A percentile compares a stretch with the other conserved stretches of the same genome.
Evolutionary conservation across 345 rosid species (phyloP).

Genomic region (Eutrema heterophyllum): DNA sequence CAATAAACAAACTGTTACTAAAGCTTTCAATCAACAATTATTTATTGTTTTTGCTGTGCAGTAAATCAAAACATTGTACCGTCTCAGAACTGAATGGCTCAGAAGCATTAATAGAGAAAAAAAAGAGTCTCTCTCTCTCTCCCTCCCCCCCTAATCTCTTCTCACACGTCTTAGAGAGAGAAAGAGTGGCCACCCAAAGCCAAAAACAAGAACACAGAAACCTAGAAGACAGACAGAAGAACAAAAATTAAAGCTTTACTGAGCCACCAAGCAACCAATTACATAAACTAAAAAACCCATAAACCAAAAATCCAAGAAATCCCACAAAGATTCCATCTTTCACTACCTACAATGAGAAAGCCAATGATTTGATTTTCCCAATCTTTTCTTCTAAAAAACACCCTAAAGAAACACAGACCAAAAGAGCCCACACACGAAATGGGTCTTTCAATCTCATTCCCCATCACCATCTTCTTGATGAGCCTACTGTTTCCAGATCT

Average conservation of each 20-base stretch:
- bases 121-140: background rate
- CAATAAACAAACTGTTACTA: background rate
- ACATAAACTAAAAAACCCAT: conserved; percentile 29
- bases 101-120: conserved; percentile 17
- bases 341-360: conserved; percentile 17
- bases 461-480: conserved; percentile 27
- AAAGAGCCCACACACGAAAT: background rate
- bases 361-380: conserved; percentile 51
- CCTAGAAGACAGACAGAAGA: conserved; percentile 27
- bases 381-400: conserved; percentile 17
- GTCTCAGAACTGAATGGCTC: conserved; percentile 12
- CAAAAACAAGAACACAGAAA: conserved; percentile 28
- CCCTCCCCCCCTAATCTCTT: background rate
- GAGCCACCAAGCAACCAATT: conserved; percentile 38
- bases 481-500: conserved; percentile 32
- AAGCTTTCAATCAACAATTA: conserved; percentile 2
- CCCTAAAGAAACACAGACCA: background rate
- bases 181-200: conserved; percentile 25
- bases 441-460: conserved; percentile 32
- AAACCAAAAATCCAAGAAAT: conserved; percentile 7
- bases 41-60: conserved; percentile 1
- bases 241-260: conserved; percentile 24
- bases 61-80: conserved; percentile 27
- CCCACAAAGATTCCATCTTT: conserved; percentile 26
- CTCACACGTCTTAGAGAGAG: conserved; percentile 28